A percentile compares a stretch with the other conserved stretches of the same genome.
Evolutionary conservation across 129 eudicot genomes (phyloP).

Genomic region (Flaveria brownii): DNA sequence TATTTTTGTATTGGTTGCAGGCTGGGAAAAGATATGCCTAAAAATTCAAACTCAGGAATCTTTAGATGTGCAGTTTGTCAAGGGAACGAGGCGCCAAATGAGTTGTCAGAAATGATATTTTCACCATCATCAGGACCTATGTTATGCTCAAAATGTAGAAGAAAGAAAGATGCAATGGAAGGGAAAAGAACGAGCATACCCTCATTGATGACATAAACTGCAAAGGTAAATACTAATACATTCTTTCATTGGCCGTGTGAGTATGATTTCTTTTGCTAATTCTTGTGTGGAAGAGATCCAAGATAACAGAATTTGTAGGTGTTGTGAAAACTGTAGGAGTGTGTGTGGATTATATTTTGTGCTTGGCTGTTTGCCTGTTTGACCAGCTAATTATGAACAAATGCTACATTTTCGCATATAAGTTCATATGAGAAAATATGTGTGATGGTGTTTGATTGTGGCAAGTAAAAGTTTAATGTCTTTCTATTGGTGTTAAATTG

Average conservation of each 20-base stretch:
- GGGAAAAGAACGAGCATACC: constrained; percentile 64
- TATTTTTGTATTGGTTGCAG: constrained; percentile 39
- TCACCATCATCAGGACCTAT: constrained; percentile 80
- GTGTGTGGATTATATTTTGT: constrained; percentile 44
- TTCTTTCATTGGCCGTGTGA: constrained; percentile 61
- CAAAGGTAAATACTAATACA: constrained; percentile 53
- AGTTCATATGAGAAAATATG: constrained; percentile 9
- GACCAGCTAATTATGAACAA: constrained; percentile 57
- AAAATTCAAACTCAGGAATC: constrained; percentile 69
- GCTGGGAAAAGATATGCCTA: constrained; percentile 81
- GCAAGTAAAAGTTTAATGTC: constrained; percentile 26
- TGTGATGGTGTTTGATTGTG: constrained; percentile 46
- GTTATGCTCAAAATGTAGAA: constrained; percentile 77
- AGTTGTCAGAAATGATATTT: constrained; percentile 64
- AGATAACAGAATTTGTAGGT: constrained; percentile 41
- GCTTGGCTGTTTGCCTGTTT: constrained; percentile 36
- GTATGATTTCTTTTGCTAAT: constrained; percentile 45
- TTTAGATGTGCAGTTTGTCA: constrained; percentile 94
- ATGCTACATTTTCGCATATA: constrained; percentile 42
- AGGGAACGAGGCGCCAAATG: constrained; percentile 62
- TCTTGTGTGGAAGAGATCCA: constrained; percentile 46
- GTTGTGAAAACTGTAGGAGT: constrained; percentile 39
- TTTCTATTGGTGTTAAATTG: constrained; percentile 23
- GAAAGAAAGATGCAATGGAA: constrained; percentile 99
- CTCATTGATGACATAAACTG: constrained; percentile 44